Conservation (phyloP, 2,329 filamentous ascomycete species). For the Berkeleyomyces basicola region DNA sequence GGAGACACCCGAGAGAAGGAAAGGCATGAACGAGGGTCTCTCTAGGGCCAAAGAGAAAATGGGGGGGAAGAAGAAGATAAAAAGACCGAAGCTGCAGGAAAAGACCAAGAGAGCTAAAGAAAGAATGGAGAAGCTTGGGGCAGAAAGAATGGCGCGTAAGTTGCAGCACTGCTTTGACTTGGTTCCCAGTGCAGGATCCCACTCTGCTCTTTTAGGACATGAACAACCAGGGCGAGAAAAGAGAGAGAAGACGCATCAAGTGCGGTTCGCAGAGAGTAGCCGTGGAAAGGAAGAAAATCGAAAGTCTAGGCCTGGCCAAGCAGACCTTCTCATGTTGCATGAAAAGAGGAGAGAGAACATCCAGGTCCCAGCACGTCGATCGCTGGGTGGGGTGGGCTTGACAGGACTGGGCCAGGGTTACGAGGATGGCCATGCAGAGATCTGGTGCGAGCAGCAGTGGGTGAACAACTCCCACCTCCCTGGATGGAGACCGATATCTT, state of each 20-base stretch:
- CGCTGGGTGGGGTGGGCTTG: not conserved
- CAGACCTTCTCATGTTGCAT: too few species aligned
- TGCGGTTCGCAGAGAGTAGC: too few species aligned
- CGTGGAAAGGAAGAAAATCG: too few species aligned
- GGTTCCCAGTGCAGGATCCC: not conserved
- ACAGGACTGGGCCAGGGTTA: not conserved
- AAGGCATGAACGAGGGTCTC: not conserved
- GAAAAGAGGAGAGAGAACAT: not conserved
- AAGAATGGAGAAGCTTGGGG: not conserved
- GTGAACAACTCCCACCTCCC: too few species aligned
- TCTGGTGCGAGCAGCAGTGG: not conserved
- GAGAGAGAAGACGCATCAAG: not conserved
- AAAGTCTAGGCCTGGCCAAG: too few species aligned
- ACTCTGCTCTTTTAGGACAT: not conserved
- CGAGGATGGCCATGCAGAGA: not conserved
- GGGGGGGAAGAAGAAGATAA: not conserved
- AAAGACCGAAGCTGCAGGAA: not conserved
- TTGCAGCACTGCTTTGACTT: not conserved
- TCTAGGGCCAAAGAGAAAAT: not conserved
- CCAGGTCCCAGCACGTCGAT: not conserved
- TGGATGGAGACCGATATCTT: too few species aligned
- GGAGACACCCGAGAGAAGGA: not conserved
- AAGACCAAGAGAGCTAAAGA: not conserved
- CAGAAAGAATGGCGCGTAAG: not conserved
- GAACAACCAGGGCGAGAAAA: not conserved